Percentiles rank a stretch among this genome's conserved stretches.
Evolutionary conservation across 2,329 filamentous ascomycete genomes (phyloP).

Genomic region (Xylariales sp.): DNA sequence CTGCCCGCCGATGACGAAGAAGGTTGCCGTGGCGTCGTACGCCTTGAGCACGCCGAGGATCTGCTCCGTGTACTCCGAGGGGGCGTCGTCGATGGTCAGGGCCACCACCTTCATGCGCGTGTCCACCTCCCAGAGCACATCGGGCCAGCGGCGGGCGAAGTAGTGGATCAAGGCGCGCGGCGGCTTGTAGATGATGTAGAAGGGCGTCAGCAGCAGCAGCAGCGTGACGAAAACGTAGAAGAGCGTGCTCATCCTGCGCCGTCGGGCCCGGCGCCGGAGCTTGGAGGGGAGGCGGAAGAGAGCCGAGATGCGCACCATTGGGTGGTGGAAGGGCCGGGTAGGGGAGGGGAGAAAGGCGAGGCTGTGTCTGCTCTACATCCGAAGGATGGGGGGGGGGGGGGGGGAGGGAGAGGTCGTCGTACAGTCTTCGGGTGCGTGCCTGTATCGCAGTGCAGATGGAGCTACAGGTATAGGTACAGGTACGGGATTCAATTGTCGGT

Average conservation of each 20-base stretch:
- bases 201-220: slow-evolving; percentile 30
- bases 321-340: slow-evolving; percentile 1
- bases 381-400: neutral
- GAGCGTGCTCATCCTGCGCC: slow-evolving; percentile 54
- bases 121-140: slow-evolving; percentile 70
- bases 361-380: neutral
- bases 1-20: slow-evolving; percentile 84
- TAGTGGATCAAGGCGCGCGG: slow-evolving; percentile 66
- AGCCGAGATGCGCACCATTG: slow-evolving; percentile 30
- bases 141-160: slow-evolving; percentile 68
- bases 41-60: slow-evolving; percentile 65
- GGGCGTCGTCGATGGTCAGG: slow-evolving; percentile 83
- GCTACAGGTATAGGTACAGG: too few relatives aligned
- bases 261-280: slow-evolving; percentile 53
- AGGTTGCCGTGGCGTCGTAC: slow-evolving; percentile 70
- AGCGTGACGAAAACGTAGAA: slow-evolving; percentile 34
- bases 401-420: too few relatives aligned
- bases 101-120: slow-evolving; percentile 64
- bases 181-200: slow-evolving; percentile 79
- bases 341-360: too few relatives aligned
- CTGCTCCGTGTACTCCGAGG: slow-evolving; percentile 65
- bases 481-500: too few relatives aligned
- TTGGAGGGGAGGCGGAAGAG: slow-evolving; percentile 52
- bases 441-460: too few relatives aligned
- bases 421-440: too few relatives aligned